Evolutionary conservation across 176 grass and related monocot species (phyloP).

Genomic region (Oryza australiensis): DNA sequence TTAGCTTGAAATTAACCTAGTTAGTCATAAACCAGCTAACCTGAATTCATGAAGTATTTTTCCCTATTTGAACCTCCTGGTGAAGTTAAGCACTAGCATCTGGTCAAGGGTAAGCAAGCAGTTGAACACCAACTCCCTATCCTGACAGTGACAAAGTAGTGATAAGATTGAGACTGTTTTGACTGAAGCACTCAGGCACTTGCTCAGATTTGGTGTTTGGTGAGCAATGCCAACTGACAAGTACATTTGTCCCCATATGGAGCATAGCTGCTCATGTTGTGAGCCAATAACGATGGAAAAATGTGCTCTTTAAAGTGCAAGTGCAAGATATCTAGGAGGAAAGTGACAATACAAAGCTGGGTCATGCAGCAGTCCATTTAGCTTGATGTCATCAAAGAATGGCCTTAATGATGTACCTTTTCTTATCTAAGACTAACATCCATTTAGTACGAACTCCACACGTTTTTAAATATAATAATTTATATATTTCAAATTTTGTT

Average conservation of each 20-base stretch:
- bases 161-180: constrained; percentile 49
- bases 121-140: constrained; percentile 36
- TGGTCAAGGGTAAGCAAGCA: constrained; percentile 29
- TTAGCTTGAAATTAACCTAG: neutral
- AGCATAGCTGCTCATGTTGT: neutral
- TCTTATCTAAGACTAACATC: constrained; percentile 6
- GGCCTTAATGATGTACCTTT: neutral
- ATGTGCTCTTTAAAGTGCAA: neutral
- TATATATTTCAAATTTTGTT: too few relatives aligned
- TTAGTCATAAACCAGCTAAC: constrained; percentile 1
- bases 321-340: constrained; percentile 20
- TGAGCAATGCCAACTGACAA: constrained; percentile 26
- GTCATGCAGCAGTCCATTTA: neutral
- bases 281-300: neutral
- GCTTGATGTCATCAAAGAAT: constrained; percentile 22
- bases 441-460: too few relatives aligned
- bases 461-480: too few relatives aligned
- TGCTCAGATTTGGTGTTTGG: constrained; percentile 31
- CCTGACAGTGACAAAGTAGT: constrained; percentile 33
- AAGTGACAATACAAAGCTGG: neutral
- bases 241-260: constrained; percentile 23
- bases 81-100: constrained; percentile 34
- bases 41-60: neutral
- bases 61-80: constrained; percentile 30
- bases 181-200: constrained; percentile 29